Evolutionary conservation across 768 basidiomycete genomes (phyloP).

Genomic region (Rhizopogon salebrosus): DNA sequence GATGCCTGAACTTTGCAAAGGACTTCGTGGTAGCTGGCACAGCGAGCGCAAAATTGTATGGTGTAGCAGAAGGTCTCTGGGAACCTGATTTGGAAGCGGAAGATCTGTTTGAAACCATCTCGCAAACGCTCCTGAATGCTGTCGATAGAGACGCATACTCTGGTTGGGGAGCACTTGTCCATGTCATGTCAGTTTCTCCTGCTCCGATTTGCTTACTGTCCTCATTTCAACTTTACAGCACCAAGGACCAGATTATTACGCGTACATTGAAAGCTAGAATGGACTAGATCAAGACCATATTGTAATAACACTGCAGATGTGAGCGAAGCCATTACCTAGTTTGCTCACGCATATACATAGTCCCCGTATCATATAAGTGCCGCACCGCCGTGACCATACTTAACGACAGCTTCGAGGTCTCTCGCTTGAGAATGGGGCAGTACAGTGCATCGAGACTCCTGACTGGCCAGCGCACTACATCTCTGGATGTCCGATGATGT

Average conservation of each 20-base stretch:
- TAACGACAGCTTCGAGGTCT: too few relatives aligned
- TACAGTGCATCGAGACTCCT: too few relatives aligned
- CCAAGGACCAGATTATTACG: constrained; percentile 72
- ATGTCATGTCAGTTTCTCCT: constrained; percentile 74
- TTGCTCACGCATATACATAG: too few relatives aligned
- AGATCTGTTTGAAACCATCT: constrained; percentile 97
- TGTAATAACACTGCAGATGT: neutral
- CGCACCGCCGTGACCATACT: neutral
- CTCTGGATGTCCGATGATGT: too few relatives aligned
- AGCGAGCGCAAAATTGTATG: constrained; percentile 86
- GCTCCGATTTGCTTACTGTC: constrained; percentile 3
- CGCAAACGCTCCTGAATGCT: constrained; percentile 90
- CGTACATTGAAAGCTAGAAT: constrained; percentile 87
- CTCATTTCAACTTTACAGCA: constrained; percentile 34
- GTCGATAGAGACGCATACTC: constrained; percentile 96
- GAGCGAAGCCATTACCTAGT: too few relatives aligned
- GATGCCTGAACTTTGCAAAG: constrained; percentile 89
- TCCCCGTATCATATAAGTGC: neutral
- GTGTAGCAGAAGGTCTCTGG: constrained; percentile 98
- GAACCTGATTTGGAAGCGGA: constrained; percentile 95
- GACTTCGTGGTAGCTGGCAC: constrained; percentile 97
- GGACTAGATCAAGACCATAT: constrained; percentile 50
- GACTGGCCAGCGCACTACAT: too few relatives aligned
- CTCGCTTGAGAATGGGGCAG: too few relatives aligned
- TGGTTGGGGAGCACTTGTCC: constrained; percentile 94